phyloP scores from a whole-genome alignment of 1,284 basidiomycete genomes.

The Sparassis latifolia region DNA sequence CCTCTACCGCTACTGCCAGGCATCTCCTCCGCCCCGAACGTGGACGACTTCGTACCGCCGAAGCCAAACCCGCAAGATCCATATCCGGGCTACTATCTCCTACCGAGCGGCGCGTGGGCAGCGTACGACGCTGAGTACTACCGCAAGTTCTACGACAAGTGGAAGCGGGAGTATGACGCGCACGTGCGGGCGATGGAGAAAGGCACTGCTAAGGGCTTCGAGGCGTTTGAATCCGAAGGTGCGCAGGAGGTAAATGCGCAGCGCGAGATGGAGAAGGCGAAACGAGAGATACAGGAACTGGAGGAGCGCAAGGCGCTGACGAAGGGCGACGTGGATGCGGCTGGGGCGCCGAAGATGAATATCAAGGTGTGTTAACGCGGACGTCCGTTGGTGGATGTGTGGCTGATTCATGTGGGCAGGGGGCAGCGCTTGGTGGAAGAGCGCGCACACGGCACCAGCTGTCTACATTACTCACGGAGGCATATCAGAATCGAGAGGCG shows the following conservation, averaged over 20 bases:
- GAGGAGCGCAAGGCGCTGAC: constrained; percentile 73
- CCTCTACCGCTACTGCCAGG: constrained; percentile 15
- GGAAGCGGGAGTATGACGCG: constrained; percentile 63
- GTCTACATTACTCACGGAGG: constrained; percentile 68
- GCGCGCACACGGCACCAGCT: constrained; percentile 72
- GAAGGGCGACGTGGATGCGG: constrained; percentile 42
- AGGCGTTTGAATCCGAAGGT: constrained; percentile 46
- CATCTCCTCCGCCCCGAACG: constrained; percentile 60
- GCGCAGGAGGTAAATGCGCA: constrained; percentile 61
- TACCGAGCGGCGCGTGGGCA: constrained; percentile 76
- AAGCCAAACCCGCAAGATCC: constrained; percentile 69
- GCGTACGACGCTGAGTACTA: constrained; percentile 78
- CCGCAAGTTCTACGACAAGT: constrained; percentile 61
- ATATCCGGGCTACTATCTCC: constrained; percentile 86
- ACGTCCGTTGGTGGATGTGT: constrained; percentile 2
- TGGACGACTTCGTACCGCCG: constrained; percentile 70
- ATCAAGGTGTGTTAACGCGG: constrained; percentile 42
- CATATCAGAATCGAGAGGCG: constrained; percentile 71
- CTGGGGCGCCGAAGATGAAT: constrained; percentile 66
- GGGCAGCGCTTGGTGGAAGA: constrained; percentile 60
- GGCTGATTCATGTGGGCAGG: constrained; percentile 30
- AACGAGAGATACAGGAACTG: constrained; percentile 58
- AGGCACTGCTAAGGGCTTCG: constrained; percentile 57
- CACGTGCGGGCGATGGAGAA: constrained; percentile 69
- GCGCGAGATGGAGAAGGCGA: constrained; percentile 70